phyloP scores from a whole-genome alignment of 768 basidiomycete genomes.

The Rhizopogon vulgaris region DNA sequence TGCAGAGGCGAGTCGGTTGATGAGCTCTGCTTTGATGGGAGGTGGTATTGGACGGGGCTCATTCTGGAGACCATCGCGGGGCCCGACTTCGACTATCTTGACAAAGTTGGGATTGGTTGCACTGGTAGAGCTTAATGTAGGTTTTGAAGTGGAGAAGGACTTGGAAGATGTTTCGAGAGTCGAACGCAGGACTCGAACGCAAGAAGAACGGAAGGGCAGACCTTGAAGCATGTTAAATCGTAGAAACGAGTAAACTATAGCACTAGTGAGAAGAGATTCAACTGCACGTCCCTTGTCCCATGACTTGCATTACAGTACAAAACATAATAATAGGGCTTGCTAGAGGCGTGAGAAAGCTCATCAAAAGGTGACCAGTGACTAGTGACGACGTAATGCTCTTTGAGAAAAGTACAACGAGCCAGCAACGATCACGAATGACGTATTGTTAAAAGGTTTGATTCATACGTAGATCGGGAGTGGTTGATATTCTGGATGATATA shows the following conservation, averaged over 20 bases:
- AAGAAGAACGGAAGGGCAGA: neutral
- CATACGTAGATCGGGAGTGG: too few relatives aligned
- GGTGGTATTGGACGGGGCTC: conserved; percentile 70
- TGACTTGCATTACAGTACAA: too few relatives aligned
- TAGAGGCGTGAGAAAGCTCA: too few relatives aligned
- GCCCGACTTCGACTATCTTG: conserved; percentile 82
- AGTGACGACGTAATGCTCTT: too few relatives aligned
- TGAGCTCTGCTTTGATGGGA: conserved; percentile 71
- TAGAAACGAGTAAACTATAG: neutral
- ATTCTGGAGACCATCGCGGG: conserved; percentile 90
- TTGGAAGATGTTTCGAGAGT: neutral
- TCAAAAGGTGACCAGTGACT: too few relatives aligned
- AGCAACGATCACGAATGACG: too few relatives aligned
- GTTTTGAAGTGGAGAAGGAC: neutral
- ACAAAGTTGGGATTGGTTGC: conserved; percentile 7
- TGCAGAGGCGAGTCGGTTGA: conserved; percentile 64
- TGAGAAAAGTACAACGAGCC: too few relatives aligned
- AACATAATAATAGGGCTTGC: too few relatives aligned
- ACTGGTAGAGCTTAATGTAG: neutral
- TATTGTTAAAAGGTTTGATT: too few relatives aligned
- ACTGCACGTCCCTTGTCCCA: neutral
- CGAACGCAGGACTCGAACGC: neutral
- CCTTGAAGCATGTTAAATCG: neutral
- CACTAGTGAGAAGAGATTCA: neutral
- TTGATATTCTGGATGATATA: too few relatives aligned